phyloP scores from a whole-genome alignment of 139 green algal species.

The Haematococcus lacustris region DNA sequence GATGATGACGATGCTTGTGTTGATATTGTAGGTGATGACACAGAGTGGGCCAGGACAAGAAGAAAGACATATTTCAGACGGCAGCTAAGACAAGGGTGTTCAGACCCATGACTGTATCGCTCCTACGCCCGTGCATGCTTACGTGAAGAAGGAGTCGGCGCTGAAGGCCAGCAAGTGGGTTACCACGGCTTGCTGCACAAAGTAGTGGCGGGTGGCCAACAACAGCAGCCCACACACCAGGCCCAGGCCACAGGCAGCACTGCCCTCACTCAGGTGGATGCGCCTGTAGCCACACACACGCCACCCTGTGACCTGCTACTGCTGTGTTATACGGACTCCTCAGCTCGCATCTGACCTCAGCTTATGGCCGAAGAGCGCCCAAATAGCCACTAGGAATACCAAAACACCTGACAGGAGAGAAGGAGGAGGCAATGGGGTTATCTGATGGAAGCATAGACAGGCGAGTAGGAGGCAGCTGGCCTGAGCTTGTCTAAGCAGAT shows the following conservation, averaged over 20 bases:
- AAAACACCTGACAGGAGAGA: neutral
- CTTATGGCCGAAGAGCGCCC: neutral
- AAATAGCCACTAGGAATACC: neutral
- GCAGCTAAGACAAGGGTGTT: neutral
- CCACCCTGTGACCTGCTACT: neutral
- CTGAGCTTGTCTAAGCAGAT: neutral
- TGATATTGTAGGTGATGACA: too few species aligned
- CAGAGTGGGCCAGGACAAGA: neutral
- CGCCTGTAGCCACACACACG: neutral
- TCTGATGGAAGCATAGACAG: neutral
- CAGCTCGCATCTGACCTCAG: neutral
- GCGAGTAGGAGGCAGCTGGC: too few species aligned
- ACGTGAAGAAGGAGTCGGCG: neutral
- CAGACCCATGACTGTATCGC: neutral
- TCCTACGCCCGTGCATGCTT: neutral
- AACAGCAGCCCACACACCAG: neutral
- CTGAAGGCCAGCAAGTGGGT: neutral
- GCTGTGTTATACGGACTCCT: neutral
- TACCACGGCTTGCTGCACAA: neutral
- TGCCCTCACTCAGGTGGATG: neutral
- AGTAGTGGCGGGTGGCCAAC: neutral
- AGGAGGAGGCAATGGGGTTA: neutral
- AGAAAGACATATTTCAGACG: neutral
- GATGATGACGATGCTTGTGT: too few species aligned
- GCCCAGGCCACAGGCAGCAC: neutral